Conservation (phyloP, 1,139 yeast species). For the Pichia sp. region DNA sequence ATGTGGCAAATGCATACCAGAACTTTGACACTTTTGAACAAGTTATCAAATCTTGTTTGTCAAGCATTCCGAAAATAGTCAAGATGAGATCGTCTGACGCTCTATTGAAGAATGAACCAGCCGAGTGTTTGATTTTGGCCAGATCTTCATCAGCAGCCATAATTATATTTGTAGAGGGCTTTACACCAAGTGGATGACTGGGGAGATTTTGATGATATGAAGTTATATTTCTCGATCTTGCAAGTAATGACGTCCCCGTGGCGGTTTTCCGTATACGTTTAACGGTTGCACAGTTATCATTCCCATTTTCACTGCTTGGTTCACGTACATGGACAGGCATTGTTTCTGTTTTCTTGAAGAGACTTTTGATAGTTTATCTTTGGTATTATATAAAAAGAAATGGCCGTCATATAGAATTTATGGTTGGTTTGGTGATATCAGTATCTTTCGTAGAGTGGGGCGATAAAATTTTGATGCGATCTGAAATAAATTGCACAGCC, state of each 20-base stretch:
- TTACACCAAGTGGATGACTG: conserved; percentile 66
- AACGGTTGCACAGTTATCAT: no score
- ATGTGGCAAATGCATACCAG: conserved; percentile 63
- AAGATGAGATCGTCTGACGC: conserved; percentile 57
- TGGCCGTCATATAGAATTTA: no score
- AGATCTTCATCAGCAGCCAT: conserved; percentile 25
- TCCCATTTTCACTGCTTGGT: no score
- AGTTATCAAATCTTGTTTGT: conserved; percentile 35
- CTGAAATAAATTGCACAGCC: conserved; percentile 1
- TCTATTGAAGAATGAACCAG: conserved; percentile 43
- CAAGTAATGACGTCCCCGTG: conserved; percentile 2
- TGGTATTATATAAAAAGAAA: no score
- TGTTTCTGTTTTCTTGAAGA: no score
- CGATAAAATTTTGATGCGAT: neutral
- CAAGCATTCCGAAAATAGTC: conserved; percentile 39
- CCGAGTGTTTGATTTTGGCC: conserved; percentile 29
- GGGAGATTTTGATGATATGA: conserved; percentile 15
- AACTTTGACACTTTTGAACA: conserved; percentile 56
- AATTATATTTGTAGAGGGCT: conserved; percentile 62
- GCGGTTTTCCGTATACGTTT: no score
- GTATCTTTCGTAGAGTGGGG: no score
- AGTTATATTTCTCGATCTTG: conserved; percentile 5
- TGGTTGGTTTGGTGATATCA: no score
- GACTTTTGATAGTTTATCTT: no score
- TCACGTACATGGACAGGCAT: no score